Conservation (phyloP, 495 filamentous ascomycete species). For the Aspergillus baeticus region DNA sequence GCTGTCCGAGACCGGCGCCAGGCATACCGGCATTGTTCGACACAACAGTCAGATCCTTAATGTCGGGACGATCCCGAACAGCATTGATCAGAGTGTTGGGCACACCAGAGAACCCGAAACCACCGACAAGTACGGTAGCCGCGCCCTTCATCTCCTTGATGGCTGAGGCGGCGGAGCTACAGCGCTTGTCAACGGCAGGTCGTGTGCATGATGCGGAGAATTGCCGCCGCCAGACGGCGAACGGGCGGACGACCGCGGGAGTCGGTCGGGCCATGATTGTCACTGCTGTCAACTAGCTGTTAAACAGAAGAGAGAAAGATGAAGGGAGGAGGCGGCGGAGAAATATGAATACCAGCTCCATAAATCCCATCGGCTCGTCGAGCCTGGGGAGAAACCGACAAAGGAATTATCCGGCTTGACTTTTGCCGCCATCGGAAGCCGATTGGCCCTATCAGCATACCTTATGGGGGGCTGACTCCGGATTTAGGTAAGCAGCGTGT, state of each 20-base stretch:
- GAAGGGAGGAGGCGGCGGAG: neutral
- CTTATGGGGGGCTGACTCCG: no score
- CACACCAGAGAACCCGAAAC: slow-evolving; percentile 83
- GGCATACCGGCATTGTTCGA: slow-evolving; percentile 91
- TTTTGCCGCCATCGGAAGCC: slow-evolving; percentile 22
- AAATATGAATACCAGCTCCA: slow-evolving; percentile 3
- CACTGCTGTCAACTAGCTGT: neutral
- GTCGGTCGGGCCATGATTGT: slow-evolving; percentile 34
- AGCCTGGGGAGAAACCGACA: slow-evolving; percentile 17
- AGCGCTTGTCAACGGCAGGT: slow-evolving; percentile 74
- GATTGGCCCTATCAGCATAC: slow-evolving; percentile 1
- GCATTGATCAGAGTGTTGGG: slow-evolving; percentile 81
- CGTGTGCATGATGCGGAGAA: slow-evolving; percentile 64
- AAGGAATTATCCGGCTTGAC: slow-evolving; percentile 22
- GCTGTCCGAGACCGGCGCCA: slow-evolving; percentile 67
- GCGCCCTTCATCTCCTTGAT: slow-evolving; percentile 71
- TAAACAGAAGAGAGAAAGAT: slow-evolving; percentile 3
- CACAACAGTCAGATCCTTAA: slow-evolving; percentile 75
- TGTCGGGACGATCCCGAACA: slow-evolving; percentile 66
- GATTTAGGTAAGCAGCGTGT: no score
- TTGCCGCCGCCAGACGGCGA: slow-evolving; percentile 44
- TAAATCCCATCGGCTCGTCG: slow-evolving; percentile 17
- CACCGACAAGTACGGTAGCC: slow-evolving; percentile 71
- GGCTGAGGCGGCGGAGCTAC: slow-evolving; percentile 66
- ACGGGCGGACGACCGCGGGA: slow-evolving; percentile 32